These are phyloP conservation scores for Trifolium pratense DNA, from an alignment of 306 rosid genomes.

Conservation along the genomic window DNA sequence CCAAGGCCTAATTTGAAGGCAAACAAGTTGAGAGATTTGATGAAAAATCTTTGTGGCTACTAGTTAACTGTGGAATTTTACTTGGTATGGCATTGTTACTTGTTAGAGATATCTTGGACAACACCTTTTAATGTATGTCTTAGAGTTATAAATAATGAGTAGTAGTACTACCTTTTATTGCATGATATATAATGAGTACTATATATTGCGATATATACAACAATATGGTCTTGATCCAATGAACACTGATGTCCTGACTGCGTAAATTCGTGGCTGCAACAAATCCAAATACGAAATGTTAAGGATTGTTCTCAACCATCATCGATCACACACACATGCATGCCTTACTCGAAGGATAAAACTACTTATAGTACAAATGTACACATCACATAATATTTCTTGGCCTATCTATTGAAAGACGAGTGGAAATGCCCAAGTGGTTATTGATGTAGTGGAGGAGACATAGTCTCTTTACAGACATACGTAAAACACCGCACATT, in stretches of 20 bases:
- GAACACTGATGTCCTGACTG: background rate
- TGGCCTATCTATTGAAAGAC: background rate
- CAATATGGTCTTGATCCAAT: background rate
- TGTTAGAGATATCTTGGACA: slow-evolving; percentile 55
- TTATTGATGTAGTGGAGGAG: too few relatives aligned
- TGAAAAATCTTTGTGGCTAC: slow-evolving; percentile 37
- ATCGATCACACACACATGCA: background rate
- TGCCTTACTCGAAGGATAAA: background rate
- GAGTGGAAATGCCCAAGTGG: too few relatives aligned
- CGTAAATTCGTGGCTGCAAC: background rate
- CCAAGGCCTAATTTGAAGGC: slow-evolving; percentile 45
- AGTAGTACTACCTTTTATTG: slow-evolving; percentile 14
- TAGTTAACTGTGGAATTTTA: slow-evolving; percentile 30
- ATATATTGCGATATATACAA: background rate
- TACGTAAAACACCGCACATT: background rate
- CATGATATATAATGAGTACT: background rate
- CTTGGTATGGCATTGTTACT: slow-evolving; percentile 37
- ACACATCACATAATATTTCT: background rate
- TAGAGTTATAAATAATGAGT: slow-evolving; percentile 49
- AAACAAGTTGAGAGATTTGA: slow-evolving; percentile 46
- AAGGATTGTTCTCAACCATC: background rate
- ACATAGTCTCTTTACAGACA: background rate
- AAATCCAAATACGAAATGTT: background rate
- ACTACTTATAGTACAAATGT: background rate
- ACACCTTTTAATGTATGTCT: slow-evolving; percentile 83